Evolutionary conservation across 495 filamentous ascomycete genomes (phyloP).

Genomic region (Penicillium canariense): DNA sequence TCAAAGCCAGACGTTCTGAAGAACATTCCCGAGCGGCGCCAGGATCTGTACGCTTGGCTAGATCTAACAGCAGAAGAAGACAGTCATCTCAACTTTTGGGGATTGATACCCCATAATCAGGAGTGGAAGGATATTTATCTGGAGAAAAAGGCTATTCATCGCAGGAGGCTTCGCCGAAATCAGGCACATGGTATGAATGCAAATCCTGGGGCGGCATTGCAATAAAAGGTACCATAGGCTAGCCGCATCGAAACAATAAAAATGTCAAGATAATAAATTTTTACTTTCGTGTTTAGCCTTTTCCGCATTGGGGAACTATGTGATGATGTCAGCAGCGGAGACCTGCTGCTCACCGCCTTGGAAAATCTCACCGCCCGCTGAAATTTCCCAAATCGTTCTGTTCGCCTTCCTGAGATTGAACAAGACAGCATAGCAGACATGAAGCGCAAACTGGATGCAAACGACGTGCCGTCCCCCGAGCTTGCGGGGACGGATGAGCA

Average conservation of each 20-base stretch:
- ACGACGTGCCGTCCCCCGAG: slow-evolving; percentile 53
- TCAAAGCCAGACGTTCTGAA: not conserved
- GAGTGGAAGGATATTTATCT: slow-evolving; percentile 10
- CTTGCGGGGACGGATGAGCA: slow-evolving; percentile 24
- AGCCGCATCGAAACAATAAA: not conserved
- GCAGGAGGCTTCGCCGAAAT: no score
- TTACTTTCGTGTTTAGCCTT: slow-evolving; percentile 4
- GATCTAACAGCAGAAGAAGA: slow-evolving; percentile 12
- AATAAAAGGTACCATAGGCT: no score
- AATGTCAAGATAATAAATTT: not conserved
- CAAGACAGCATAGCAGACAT: slow-evolving; percentile 35
- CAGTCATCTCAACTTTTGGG: slow-evolving; percentile 10
- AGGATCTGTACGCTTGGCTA: slow-evolving; percentile 15
- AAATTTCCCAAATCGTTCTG: slow-evolving; percentile 41
- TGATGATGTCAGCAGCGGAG: slow-evolving; percentile 10
- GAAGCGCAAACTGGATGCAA: slow-evolving; percentile 64
- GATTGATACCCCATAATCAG: slow-evolving; percentile 12
- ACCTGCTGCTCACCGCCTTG: slow-evolving; percentile 24
- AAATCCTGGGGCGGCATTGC: no score
- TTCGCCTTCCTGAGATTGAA: slow-evolving; percentile 9
- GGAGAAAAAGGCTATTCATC: slow-evolving; percentile 14
- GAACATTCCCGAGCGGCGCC: not conserved
- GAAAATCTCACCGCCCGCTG: slow-evolving; percentile 41
- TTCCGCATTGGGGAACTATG: slow-evolving; percentile 3
- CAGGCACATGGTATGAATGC: no score